A percentile compares a stretch with the other conserved stretches of the same genome.
Evolutionary conservation across 495 filamentous ascomycete species (phyloP).

Genomic region (Xylaria nigripes): DNA sequence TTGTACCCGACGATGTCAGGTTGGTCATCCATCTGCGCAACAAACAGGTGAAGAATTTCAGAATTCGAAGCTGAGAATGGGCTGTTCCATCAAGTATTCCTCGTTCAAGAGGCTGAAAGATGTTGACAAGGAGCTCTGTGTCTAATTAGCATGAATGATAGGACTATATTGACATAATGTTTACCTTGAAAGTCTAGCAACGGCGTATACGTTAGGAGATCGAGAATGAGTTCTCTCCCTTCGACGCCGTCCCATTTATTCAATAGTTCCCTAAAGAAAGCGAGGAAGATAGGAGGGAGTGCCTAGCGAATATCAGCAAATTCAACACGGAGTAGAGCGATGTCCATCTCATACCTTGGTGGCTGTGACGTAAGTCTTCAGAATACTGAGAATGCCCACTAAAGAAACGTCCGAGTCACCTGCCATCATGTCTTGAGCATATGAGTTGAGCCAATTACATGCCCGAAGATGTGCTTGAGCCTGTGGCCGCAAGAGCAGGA

Average conservation of each 20-base stretch:
- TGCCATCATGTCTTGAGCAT: conserved; percentile 50
- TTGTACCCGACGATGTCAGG: conserved; percentile 25
- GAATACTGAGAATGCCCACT: conserved; percentile 47
- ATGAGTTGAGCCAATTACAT: conserved; percentile 57
- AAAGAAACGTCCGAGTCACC: conserved; percentile 44
- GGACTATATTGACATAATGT: conserved; percentile 6
- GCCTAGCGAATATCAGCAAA: conserved; percentile 38
- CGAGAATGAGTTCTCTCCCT: conserved; percentile 52
- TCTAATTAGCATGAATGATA: conserved; percentile 10
- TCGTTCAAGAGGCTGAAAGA: conserved; percentile 52
- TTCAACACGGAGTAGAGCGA: not conserved
- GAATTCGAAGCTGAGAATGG: conserved; percentile 45
- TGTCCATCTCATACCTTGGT: conserved; percentile 49
- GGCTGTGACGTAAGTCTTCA: conserved; percentile 51
- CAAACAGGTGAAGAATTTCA: conserved; percentile 64
- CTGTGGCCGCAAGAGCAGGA: conserved; percentile 56
- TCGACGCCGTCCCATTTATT: conserved; percentile 59
- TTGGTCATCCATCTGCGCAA: conserved; percentile 58
- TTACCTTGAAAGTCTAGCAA: conserved; percentile 51
- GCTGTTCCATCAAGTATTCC: conserved; percentile 45
- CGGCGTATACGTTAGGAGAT: conserved; percentile 56
- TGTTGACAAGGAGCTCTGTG: conserved; percentile 42
- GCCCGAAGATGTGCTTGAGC: conserved; percentile 48
- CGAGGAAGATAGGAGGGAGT: conserved; percentile 51
- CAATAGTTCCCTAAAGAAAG: conserved; percentile 57